phyloP scores from a whole-genome alignment of 2,329 filamentous ascomycete species.

The Alternaria gaisen region DNA sequence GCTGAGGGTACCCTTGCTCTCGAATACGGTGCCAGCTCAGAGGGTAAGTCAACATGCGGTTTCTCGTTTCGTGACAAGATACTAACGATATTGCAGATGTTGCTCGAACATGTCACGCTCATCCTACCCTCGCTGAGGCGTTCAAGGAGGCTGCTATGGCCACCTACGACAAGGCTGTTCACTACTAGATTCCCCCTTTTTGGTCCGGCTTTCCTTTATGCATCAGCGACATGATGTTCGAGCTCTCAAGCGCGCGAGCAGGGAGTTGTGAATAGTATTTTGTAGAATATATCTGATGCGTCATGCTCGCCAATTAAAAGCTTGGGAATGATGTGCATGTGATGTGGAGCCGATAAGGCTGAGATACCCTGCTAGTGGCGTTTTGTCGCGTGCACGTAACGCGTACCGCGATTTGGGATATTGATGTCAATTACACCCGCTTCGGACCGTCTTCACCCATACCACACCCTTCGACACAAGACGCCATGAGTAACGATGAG shows the following conservation, averaged over 20 bases:
- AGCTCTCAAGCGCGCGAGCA: conserved; percentile 40
- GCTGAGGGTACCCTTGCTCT: conserved; percentile 94
- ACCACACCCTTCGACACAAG: conserved; percentile 15
- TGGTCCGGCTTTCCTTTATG: conserved; percentile 39
- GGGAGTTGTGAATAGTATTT: conserved; percentile 53
- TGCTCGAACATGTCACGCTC: conserved; percentile 87
- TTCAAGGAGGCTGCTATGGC: conserved; percentile 99
- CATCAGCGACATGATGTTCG: conserved; percentile 48
- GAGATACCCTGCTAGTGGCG: conserved; percentile 27
- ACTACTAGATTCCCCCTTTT: conserved; percentile 69
- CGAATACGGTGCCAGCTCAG: conserved; percentile 94
- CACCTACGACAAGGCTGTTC: conserved; percentile 93
- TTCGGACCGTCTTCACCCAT: conserved; percentile 15
- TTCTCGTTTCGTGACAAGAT: not conserved
- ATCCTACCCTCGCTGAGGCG: conserved; percentile 93
- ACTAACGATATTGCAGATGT: conserved; percentile 43
- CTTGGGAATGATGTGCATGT: conserved; percentile 11
- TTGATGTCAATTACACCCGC: conserved; percentile 27
- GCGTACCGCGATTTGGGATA: conserved; percentile 42
- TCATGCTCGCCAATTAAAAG: conserved; percentile 37
- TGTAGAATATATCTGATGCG: conserved; percentile 51
- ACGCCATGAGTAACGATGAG: conserved; percentile 40
- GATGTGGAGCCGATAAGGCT: conserved; percentile 32
- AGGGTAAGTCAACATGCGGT: conserved; percentile 70
- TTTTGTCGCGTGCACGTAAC: conserved; percentile 36